phyloP scores from a whole-genome alignment of 1,139 yeast species.

The Groenewaldozyma auringiensis region DNA sequence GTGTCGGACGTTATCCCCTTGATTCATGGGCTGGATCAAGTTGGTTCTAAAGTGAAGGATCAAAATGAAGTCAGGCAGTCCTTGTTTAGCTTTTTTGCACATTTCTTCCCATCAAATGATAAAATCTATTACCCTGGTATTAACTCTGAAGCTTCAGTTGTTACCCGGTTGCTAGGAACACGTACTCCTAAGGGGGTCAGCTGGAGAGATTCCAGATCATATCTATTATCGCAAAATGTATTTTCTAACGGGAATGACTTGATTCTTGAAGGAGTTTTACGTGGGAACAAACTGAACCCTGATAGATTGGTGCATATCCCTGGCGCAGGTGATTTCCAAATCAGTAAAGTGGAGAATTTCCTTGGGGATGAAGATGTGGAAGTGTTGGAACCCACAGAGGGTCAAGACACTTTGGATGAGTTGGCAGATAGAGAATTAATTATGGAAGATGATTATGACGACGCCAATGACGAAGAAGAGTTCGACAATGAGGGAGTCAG shows the following conservation, averaged over 20 bases:
- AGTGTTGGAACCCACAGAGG: constrained; percentile 40
- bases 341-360: constrained; percentile 43
- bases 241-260: constrained; percentile 42
- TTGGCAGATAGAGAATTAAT: constrained; percentile 53
- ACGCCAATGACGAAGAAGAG: constrained; percentile 40
- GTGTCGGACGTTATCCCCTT: constrained; percentile 77
- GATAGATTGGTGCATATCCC: constrained; percentile 79
- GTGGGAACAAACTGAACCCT: constrained; percentile 78
- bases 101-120: constrained; percentile 85
- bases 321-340: constrained; percentile 82
- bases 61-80: constrained; percentile 77
- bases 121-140: constrained; percentile 66
- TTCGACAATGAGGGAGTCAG: constrained; percentile 49
- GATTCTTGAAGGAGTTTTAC: constrained; percentile 69
- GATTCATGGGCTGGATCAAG: constrained; percentile 58
- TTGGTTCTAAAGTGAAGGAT: constrained; percentile 59
- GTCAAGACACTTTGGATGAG: constrained; percentile 61
- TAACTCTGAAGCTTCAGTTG: constrained; percentile 59
- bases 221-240: constrained; percentile 65
- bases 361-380: constrained; percentile 28
- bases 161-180: constrained; percentile 72
- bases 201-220: constrained; percentile 93
- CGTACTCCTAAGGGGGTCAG: constrained; percentile 74
- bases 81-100: constrained; percentile 70
- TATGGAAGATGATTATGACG: constrained; percentile 43